phyloP scores from a whole-genome alignment of 768 basidiomycete species.

The Tylopilus subfusipes region DNA sequence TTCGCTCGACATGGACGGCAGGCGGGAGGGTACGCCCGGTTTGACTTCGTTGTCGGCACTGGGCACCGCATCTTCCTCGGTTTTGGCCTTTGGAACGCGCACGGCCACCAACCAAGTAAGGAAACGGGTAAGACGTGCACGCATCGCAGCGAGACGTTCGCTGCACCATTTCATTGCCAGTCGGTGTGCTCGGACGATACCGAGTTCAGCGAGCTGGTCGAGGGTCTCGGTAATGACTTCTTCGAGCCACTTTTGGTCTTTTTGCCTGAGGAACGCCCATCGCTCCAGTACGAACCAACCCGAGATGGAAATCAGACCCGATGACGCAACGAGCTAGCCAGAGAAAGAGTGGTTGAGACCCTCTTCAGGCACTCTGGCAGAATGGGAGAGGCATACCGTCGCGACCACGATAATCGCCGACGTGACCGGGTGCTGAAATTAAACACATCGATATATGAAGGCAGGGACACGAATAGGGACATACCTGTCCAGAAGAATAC shows the following conservation, averaged over 20 bases:
- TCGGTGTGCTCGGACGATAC: constrained; percentile 26
- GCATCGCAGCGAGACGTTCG: constrained; percentile 7
- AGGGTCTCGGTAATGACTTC: constrained; percentile 34
- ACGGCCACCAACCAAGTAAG: constrained; percentile 10
- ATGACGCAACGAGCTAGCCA: constrained; percentile 31
- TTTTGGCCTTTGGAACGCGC: neutral
- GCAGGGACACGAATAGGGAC: constrained; percentile 1
- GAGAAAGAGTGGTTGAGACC: neutral
- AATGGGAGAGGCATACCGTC: constrained; percentile 37
- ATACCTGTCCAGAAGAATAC: constrained; percentile 67
- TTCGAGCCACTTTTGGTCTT: constrained; percentile 45
- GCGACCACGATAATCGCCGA: constrained; percentile 70
- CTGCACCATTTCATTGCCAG: constrained; percentile 23
- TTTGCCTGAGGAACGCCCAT: constrained; percentile 41
- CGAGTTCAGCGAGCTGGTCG: constrained; percentile 16
- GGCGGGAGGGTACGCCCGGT: neutral
- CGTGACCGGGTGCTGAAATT: constrained; percentile 49
- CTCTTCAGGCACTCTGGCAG: neutral
- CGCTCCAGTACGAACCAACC: constrained; percentile 51
- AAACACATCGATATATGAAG: neutral
- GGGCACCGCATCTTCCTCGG: neutral
- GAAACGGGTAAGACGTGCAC: constrained; percentile 6
- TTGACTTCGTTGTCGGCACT: neutral
- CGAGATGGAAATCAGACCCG: constrained; percentile 45
- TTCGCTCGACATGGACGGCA: constrained; percentile 6